phyloP scores from a whole-genome alignment of 257 asterid genomes.

The Salvia miltiorrhiza region DNA sequence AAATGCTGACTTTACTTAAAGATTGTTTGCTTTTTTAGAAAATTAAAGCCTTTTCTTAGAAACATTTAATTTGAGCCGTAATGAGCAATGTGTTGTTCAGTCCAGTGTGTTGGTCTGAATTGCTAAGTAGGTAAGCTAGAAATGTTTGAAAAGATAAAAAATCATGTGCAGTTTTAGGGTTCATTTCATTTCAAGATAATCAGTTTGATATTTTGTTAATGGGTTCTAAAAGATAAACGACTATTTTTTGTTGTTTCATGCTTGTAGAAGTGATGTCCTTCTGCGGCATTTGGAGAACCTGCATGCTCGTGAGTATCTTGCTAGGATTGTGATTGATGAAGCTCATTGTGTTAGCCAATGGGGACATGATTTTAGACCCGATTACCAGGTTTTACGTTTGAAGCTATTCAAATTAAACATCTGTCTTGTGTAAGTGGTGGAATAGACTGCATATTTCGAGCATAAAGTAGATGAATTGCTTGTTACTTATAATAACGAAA shows the following conservation, averaged over 20 bases:
- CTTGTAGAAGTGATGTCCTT: conserved; percentile 84
- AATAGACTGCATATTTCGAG: conserved; percentile 10
- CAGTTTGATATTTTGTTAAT: background rate
- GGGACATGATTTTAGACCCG: conserved; percentile 99
- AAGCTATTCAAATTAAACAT: background rate
- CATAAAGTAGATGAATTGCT: conserved; percentile 9
- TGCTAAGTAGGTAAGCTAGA: background rate
- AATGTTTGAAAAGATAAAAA: background rate
- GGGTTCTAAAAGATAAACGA: conserved; percentile 2
- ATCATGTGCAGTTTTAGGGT: background rate
- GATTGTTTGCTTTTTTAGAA: background rate
- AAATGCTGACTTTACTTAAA: background rate
- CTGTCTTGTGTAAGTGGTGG: background rate
- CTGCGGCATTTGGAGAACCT: conserved; percentile 82
- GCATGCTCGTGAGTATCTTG: conserved; percentile 69
- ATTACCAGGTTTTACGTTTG: conserved; percentile 73
- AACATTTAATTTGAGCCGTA: conserved; percentile 9
- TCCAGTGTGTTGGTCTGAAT: background rate
- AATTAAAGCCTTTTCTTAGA: background rate
- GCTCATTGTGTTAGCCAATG: conserved; percentile 99
- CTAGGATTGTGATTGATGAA: conserved; percentile 97
- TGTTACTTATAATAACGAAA: background rate
- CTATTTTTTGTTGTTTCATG: conserved; percentile 7
- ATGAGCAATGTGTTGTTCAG: background rate
- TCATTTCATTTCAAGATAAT: background rate